Base-by-base conservation (phyloP, 2,329 filamentous ascomycete genomes). In the Periconia sp. region DNA sequence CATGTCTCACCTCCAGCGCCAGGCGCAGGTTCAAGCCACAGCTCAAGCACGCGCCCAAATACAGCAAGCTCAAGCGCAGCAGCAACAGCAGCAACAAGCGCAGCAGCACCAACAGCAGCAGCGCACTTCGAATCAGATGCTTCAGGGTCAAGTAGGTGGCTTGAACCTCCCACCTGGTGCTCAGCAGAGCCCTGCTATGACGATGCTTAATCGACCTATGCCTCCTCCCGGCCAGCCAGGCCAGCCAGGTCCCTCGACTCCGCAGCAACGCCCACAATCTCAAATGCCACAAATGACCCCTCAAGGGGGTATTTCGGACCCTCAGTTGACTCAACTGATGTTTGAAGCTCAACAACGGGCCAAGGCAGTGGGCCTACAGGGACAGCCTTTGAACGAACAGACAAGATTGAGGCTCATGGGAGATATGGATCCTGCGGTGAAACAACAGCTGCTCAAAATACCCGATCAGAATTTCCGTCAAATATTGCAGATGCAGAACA, bases 181-280 rank as follows among this genome's bases (percentile, higher is more conserved):
- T 47, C 65, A 75, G 58, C 69, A 76, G 59, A 79, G 74, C 51
- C 77, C 77, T 33, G 76, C 74, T 5, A 81, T 81, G 78, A 72
- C 76, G 1, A 78, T 78, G 72, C 70, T 81, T 19, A 81, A 76
- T 31, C 72, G 76, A 17, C 76, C 79, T 1, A 77, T 81, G 70
- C 70, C 65, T 37, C 75, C 77, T 45, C 77, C 77, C 11, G 76
- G 75, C 2, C 78, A 79, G 55, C 77, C 77, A 15, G 76, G 75
- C 2, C 78, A 79, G 54, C 65, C 70, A 45, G 69, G 62, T 31
- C 63, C 62, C n/a, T 59, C 61, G 8, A 72, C 72, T 10, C 68
- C 71, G 9, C 70, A 72, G 49, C 72, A 70, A 53, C 64, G 67
- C 6, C 70, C 68, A 27, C 69, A 73, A 49, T 62, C 65, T 13